Conservation (phyloP, 495 filamentous ascomycete genomes). For the Neurospora tetraspora region DNA sequence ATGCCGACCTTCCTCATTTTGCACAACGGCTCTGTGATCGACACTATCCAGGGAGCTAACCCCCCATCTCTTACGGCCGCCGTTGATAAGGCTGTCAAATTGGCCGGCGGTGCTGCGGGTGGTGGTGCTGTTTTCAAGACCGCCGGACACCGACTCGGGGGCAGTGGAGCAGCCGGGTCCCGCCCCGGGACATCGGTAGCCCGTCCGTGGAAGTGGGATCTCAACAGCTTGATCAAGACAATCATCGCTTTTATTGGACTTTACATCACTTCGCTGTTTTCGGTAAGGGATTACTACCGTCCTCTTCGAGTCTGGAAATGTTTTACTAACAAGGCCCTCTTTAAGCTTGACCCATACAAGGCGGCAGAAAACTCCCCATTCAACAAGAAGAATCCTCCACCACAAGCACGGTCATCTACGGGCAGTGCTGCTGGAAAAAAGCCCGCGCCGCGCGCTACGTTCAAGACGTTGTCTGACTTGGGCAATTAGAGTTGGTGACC, state of each 20-base stretch:
- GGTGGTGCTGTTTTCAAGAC: constrained; percentile 35
- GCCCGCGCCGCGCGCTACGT: constrained; percentile 13
- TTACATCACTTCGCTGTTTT: constrained; percentile 49
- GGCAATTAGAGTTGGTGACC: constrained; percentile 1
- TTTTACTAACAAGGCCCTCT: constrained; percentile 9
- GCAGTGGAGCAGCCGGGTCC: constrained; percentile 9
- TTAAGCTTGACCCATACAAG: constrained; percentile 54
- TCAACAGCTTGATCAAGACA: constrained; percentile 35
- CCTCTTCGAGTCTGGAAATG: neutral
- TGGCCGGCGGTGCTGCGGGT: constrained; percentile 35
- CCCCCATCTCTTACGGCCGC: constrained; percentile 59
- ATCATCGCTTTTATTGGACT: constrained; percentile 48
- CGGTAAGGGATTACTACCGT: constrained; percentile 23
- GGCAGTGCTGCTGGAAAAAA: constrained; percentile 7
- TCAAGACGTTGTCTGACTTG: constrained; percentile 36
- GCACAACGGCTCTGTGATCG: constrained; percentile 59
- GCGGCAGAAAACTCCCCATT: constrained; percentile 54
- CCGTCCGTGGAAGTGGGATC: constrained; percentile 26
- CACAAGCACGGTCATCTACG: constrained; percentile 8
- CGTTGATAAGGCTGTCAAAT: constrained; percentile 62
- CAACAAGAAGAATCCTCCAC: constrained; percentile 39
- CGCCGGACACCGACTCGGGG: constrained; percentile 28
- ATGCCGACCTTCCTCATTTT: constrained; percentile 89
- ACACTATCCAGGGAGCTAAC: constrained; percentile 74
- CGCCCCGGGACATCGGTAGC: constrained; percentile 16